Base-by-base conservation (phyloP, 805 yeast genomes). In the Candida maesae region DNA sequence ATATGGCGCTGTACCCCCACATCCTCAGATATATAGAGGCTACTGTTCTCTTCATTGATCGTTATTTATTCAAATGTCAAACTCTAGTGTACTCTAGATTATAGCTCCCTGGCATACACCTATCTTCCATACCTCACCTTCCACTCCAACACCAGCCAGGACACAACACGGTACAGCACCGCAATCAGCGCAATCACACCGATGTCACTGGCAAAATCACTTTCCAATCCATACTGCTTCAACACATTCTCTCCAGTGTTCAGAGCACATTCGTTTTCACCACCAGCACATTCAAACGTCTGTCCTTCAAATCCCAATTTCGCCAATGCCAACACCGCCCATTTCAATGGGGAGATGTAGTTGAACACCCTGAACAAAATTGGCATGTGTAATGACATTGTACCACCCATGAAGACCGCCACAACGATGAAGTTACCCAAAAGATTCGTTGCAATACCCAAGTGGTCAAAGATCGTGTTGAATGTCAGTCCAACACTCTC, bases 401-500 rank as follows among this genome's bases (percentile, higher is more conserved):
- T 67, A 3, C 96, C 96, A 1, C 86, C 84, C 93, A 88, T 84
- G 51, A 84, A 77, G 11, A 84, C 76, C 6, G 90, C 93, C 33
- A 86, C 64, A 2, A 87, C 76, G 36, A 84, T 64, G 19, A 84
- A 56, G n/a, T 78, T 71, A 0, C 91, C 75, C 30, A 88, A 76
- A 7, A 84, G 63, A 56, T 84, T 85, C 18, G 84, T 79, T 1
- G 93, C 95, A 53, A 87, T 75, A 0, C 95, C 95, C 28, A 86
- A 72, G 52, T 87, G 87, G 36, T 70, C 65, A 53, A 88, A 81
- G 1, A 83, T 51, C 5, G 90, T 79, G 55, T 84, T 86, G 48
- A 87, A 83, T 33, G 84, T 70, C 3, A 88, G 81, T 0, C 96
- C 96, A 25, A 88, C 66, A 5, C 91, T 81, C 58, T 88, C 96